These are phyloP conservation scores for Staphylotrichum tortipilum DNA, from an alignment of 495 filamentous ascomycete species.

Conservation along the genomic window DNA sequence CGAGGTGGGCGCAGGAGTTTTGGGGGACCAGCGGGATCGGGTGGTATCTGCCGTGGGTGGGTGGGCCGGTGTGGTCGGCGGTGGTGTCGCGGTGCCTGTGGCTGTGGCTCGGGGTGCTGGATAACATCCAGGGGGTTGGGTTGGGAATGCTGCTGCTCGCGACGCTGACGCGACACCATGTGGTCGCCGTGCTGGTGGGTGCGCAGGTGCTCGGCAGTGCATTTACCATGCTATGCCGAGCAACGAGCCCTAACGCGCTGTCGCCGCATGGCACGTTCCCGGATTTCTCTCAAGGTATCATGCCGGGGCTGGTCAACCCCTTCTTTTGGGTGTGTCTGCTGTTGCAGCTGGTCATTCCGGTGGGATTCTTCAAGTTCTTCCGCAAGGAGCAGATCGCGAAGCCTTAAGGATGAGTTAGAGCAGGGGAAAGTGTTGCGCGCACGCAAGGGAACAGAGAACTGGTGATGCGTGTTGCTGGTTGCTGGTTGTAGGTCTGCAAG, in stretches of 20 bases:
- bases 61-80: conserved; percentile 39
- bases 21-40: conserved; percentile 53
- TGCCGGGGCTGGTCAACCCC: conserved; percentile 43
- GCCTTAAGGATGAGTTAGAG: conserved; percentile 38
- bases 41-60: conserved; percentile 52
- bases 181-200: conserved; percentile 45
- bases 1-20: conserved; percentile 58
- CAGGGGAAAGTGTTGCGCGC: no score
- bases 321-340: conserved; percentile 61
- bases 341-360: conserved; percentile 54
- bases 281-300: conserved; percentile 40
- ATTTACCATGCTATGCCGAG: conserved; percentile 50
- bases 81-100: conserved; percentile 48
- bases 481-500: no score
- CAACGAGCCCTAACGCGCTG: conserved; percentile 48
- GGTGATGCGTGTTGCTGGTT: no score
- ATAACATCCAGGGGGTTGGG: conserved; percentile 53
- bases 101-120: conserved; percentile 58
- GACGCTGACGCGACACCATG: conserved; percentile 53
- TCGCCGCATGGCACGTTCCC: conserved; percentile 60
- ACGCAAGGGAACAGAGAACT: no score
- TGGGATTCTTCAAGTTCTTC: conserved; percentile 62
- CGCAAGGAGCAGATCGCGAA: conserved; percentile 64
- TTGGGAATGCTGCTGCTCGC: conserved; percentile 57
- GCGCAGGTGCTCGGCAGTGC: conserved; percentile 49